Conservation (phyloP, 768 basidiomycete genomes). For the Auricularia sp. region DNA sequence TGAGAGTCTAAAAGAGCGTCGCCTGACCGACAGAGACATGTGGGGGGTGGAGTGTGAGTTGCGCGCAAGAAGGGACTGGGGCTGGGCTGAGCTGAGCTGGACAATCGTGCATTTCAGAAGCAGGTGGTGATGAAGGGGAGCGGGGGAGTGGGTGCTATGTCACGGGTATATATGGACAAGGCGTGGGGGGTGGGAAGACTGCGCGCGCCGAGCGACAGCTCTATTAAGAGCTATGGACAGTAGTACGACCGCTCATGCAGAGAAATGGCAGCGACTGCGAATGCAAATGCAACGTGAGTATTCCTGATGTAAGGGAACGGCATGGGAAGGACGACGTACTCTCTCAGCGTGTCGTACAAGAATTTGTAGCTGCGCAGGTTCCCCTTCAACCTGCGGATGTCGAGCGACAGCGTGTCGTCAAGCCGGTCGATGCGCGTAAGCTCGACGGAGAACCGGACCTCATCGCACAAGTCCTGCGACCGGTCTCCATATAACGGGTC, state of each 20-base stretch:
- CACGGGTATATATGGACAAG: not conserved
- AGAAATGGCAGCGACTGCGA: constrained; percentile 8
- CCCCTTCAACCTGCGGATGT: constrained; percentile 87
- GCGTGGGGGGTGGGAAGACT: not conserved
- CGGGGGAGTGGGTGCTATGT: not conserved
- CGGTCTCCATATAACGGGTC: constrained; percentile 69
- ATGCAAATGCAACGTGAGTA: not conserved
- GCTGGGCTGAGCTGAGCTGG: not conserved
- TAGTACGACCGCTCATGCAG: not conserved
- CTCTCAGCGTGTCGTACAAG: constrained; percentile 76
- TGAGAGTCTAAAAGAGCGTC: not conserved
- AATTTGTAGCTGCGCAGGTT: constrained; percentile 89
- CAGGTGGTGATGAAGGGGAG: not conserved
- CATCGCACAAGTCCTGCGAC: constrained; percentile 80
- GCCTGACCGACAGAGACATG: not conserved
- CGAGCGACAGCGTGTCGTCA: constrained; percentile 83
- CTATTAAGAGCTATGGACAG: not conserved
- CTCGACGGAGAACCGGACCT: constrained; percentile 94
- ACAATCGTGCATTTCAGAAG: not conserved
- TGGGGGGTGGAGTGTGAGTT: not conserved
- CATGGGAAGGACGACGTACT: constrained; percentile 41
- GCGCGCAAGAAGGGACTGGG: not conserved
- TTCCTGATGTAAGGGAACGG: not conserved
- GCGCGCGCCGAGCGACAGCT: not conserved
- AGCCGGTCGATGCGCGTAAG: constrained; percentile 82